Conservation (phyloP, 2,329 filamentous ascomycete species). For the Davidsoniella australis region DNA sequence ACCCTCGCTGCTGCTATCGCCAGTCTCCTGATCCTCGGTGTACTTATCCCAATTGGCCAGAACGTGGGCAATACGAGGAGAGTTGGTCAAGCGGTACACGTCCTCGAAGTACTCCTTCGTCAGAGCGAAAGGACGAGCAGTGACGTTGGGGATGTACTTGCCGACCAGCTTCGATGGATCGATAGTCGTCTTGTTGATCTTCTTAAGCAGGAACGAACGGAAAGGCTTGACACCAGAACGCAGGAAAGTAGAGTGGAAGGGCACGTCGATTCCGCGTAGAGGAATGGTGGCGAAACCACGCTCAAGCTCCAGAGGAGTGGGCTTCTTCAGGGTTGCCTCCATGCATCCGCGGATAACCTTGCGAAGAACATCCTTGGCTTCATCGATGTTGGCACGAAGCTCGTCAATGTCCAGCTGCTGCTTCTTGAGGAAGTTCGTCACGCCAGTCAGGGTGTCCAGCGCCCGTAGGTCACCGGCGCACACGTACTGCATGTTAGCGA, state of each 20-base stretch:
- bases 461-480: conserved; percentile 54
- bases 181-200: conserved; percentile 98
- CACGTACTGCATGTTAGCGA: conserved; percentile 60
- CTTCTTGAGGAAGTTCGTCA: conserved; percentile 88
- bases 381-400: conserved; percentile 76
- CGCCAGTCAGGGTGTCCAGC: conserved; percentile 56
- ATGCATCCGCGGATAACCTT: conserved; percentile 84
- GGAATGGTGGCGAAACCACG: conserved; percentile 95
- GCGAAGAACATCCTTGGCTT: conserved; percentile 75
- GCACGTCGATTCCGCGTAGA: conserved; percentile 91
- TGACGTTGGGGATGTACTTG: conserved; percentile 99
- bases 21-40: conserved; percentile 29
- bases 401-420: conserved; percentile 96
- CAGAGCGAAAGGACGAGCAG: conserved; percentile 82
- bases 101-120: conserved; percentile 99
- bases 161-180: conserved; percentile 92
- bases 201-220: conserved; percentile 95
- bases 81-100: conserved; percentile 86
- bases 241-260: conserved; percentile 97
- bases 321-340: conserved; percentile 75
- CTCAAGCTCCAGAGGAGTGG: conserved; percentile 72
- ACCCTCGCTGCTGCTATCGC: conserved; percentile 14
- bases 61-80: conserved; percentile 57
- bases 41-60: conserved; percentile 78
- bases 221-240: conserved; percentile 97